A percentile compares a stretch with the other conserved stretches of the same genome.
phyloP scores from a whole-genome alignment of 495 filamentous ascomycete genomes.

The Schizothecium vesticola region DNA sequence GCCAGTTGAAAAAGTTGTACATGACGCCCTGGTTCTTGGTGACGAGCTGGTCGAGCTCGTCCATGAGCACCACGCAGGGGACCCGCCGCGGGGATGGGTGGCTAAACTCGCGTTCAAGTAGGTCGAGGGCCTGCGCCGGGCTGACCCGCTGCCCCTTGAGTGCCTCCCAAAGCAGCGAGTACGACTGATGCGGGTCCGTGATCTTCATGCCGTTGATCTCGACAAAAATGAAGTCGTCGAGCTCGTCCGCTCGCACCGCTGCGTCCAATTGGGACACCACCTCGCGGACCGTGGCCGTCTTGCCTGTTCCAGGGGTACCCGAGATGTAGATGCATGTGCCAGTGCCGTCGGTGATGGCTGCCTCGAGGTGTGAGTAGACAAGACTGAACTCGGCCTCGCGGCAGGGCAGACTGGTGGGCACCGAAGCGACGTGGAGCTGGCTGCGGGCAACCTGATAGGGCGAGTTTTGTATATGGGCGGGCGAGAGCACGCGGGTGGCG shows the following conservation, averaged over 20 bases:
- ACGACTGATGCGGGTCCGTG: constrained; percentile 94
- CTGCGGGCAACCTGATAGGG: constrained; percentile 89
- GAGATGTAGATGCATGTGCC: constrained; percentile 98
- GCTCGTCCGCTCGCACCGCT: constrained; percentile 79
- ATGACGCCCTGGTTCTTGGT: constrained; percentile 98
- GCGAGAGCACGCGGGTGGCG: constrained; percentile 78
- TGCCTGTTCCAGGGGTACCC: constrained; percentile 97
- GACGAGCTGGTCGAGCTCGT: constrained; percentile 96
- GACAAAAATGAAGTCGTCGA: constrained; percentile 98
- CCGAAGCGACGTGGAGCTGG: constrained; percentile 85
- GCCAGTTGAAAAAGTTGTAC: constrained; percentile 99
- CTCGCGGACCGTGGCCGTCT: constrained; percentile 96
- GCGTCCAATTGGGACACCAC: constrained; percentile 84
- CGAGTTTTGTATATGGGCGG: constrained; percentile 67
- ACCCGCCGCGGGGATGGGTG: constrained; percentile 83
- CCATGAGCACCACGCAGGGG: constrained; percentile 97
- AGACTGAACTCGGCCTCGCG: constrained; percentile 85
- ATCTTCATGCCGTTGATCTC: constrained; percentile 99
- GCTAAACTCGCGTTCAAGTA: constrained; percentile 87
- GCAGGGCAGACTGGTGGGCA: constrained; percentile 84
- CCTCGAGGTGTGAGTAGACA: constrained; percentile 89
- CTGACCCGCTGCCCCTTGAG: constrained; percentile 88
- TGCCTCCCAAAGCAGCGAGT: constrained; percentile 93
- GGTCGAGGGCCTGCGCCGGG: constrained; percentile 82
- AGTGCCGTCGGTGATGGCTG: constrained; percentile 87